A percentile compares a stretch with the other conserved stretches of the same genome.
These are phyloP conservation scores for Bipolaris gigantea DNA, from an alignment of 2,329 filamentous ascomycete species.

Conservation along the genomic window DNA sequence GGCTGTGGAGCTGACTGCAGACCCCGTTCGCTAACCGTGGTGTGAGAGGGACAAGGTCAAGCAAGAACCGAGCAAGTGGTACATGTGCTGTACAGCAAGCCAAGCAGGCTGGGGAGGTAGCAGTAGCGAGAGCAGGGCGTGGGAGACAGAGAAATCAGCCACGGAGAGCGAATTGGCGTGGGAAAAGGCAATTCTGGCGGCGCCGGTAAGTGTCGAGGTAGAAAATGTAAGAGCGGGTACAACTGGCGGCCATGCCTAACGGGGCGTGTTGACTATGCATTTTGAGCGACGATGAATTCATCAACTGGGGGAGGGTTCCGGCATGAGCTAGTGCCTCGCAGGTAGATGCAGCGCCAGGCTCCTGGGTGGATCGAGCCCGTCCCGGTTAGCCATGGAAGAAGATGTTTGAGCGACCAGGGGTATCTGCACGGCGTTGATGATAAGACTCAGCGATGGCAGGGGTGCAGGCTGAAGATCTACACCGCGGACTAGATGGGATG, in stretches of 20 bases:
- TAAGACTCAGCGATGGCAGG: constrained; percentile 31
- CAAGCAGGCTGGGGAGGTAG: constrained; percentile 10
- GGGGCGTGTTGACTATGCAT: constrained; percentile 38
- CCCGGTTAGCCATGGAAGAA: constrained; percentile 24
- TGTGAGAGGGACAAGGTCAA: constrained; percentile 16
- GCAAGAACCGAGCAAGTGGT: constrained; percentile 19
- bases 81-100: constrained; percentile 16
- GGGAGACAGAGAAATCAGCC: constrained; percentile 15
- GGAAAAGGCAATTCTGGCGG: constrained; percentile 16
- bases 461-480: constrained; percentile 26
- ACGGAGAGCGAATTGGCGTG: constrained; percentile 13
- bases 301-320: constrained; percentile 35
- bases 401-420: constrained; percentile 31
- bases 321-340: constrained; percentile 40
- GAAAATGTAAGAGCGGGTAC: constrained; percentile 24
- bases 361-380: constrained; percentile 34
- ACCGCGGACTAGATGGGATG: constrained; percentile 22
- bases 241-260: constrained; percentile 33
- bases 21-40: constrained; percentile 22
- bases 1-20: constrained; percentile 35
- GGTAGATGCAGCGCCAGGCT: constrained; percentile 42
- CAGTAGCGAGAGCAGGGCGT: constrained; percentile 7
- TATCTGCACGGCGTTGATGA: constrained; percentile 32
- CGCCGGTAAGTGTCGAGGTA: constrained; percentile 25
- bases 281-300: constrained; percentile 41